Base-by-base conservation (phyloP, 768 basidiomycete species). In the Kwoniella newhampshirensis region DNA sequence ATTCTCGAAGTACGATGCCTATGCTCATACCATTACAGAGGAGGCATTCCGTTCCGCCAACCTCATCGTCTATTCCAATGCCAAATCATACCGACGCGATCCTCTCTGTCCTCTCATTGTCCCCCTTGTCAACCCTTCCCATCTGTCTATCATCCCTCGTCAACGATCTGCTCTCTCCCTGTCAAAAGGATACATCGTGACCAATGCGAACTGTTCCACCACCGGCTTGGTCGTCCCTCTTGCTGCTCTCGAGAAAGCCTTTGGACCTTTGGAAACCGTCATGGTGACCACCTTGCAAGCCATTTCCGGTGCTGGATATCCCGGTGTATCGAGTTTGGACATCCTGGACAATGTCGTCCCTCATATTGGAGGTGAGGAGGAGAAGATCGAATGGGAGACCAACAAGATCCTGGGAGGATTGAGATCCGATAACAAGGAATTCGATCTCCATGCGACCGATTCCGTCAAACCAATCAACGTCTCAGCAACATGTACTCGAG, bases 371-470 rank as follows among this genome's bases (percentile, higher is more conserved):
- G 91, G 93, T 46, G 94, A 97, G 72, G 80, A 80, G 66, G 96
- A 98, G 74, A 99, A 98, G 76, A 91, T 98, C 63, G 94, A 99
- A 75, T 99, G 96, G 96, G 96, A 99, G 79, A 87, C 90, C 5
- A 83, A 88, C 67, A 99, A 98, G 80, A 99, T 99, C 69, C 85
- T 99, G 20, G 94, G 96, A 21, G 91, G 87, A 2, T 67, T 97
- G 54, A 68, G 80, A 2, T 79, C 82, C 23, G 80, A 81, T 46
- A 62, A 74, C 4, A 83, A 82, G 55, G 69, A 82, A 11, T 98
- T 96, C 75, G 93, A 96, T 73, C 86, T 90, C 83, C 91, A 91
- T 78, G 78, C 84, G 0, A 71, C 72, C n/a, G 80, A 85, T 37
- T 5, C 17, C 0, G n/a, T 17, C 12, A 51, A 51, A 43, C 90